Percentiles rank a stretch among this genome's conserved stretches.
These are phyloP conservation scores for Candida maesae DNA, from an alignment of 805 yeast genomes.

Conservation along the genomic window DNA sequence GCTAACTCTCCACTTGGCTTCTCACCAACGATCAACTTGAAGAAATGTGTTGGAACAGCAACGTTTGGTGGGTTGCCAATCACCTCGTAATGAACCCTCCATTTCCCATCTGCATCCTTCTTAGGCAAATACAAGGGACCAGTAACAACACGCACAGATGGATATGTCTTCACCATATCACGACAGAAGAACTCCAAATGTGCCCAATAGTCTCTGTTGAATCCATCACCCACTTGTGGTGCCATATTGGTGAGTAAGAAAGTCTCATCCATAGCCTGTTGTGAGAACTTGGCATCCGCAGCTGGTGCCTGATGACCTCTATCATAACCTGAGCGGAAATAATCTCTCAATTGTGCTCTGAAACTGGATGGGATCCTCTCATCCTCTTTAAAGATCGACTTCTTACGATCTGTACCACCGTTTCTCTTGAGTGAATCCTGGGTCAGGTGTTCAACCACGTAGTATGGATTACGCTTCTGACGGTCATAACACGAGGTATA, in stretches of 20 bases:
- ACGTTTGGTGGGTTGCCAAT: constrained; percentile 95
- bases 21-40: constrained; percentile 87
- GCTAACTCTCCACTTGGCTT: constrained; percentile 46
- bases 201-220: constrained; percentile 97
- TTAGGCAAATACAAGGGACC: constrained; percentile 92
- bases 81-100: constrained; percentile 80
- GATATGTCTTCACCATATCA: constrained; percentile 65
- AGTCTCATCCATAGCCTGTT: constrained; percentile 92
- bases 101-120: constrained; percentile 72
- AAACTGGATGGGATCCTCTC: constrained; percentile 72
- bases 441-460: constrained; percentile 85
- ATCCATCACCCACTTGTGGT: constrained; percentile 97
- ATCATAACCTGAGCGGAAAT: constrained; percentile 93
- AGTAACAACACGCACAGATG: constrained; percentile 79
- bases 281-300: constrained; percentile 90
- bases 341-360: constrained; percentile 76
- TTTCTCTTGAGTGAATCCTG: constrained; percentile 54
- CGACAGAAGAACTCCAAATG: constrained; percentile 89
- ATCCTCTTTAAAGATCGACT: constrained; percentile 84
- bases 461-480: constrained; percentile 78
- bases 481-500: constrained; percentile 86
- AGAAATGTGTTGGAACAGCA: constrained; percentile 98
- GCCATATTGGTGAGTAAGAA: constrained; percentile 86
- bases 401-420: constrained; percentile 67
- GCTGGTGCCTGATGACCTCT: constrained; percentile 98